phyloP scores from a whole-genome alignment of 768 basidiomycete genomes.

The Termitomyces sp. region DNA sequence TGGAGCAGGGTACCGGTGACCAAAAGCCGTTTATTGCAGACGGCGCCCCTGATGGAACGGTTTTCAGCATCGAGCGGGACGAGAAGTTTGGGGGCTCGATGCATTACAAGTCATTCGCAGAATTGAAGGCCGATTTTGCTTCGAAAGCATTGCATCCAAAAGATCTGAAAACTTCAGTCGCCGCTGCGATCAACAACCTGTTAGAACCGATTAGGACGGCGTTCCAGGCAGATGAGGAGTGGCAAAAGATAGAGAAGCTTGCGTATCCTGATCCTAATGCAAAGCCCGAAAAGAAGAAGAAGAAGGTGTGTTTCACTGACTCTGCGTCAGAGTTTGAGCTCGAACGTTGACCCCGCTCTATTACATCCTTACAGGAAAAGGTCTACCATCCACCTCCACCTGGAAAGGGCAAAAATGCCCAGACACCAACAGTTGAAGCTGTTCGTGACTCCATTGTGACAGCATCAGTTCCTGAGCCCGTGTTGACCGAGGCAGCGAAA shows the following conservation, averaged over 20 bases:
- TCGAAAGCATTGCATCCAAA: slow-evolving; percentile 79
- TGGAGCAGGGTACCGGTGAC: slow-evolving; percentile 45
- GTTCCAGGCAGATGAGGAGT: slow-evolving; percentile 75
- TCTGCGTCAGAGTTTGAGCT: background rate
- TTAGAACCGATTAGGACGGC: slow-evolving; percentile 77
- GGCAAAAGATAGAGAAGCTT: slow-evolving; percentile 66
- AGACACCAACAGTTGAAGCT: slow-evolving; percentile 8
- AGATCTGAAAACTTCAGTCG: slow-evolving; percentile 80
- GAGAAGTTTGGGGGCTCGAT: slow-evolving; percentile 77
- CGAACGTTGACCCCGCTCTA: background rate
- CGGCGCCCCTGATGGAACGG: slow-evolving; percentile 73
- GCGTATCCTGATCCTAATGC: slow-evolving; percentile 83
- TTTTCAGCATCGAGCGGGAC: slow-evolving; percentile 75
- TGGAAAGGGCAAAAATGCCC: slow-evolving; percentile 63
- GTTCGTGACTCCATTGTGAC: slow-evolving; percentile 1
- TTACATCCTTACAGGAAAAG: slow-evolving; percentile 50
- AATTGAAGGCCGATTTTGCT: slow-evolving; percentile 69
- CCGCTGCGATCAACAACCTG: slow-evolving; percentile 65
- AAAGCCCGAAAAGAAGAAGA: slow-evolving; percentile 64
- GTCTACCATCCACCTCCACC: slow-evolving; percentile 82
- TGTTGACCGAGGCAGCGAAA: background rate
- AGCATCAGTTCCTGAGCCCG: slow-evolving; percentile 7
- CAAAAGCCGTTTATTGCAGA: slow-evolving; percentile 57
- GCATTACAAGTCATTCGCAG: slow-evolving; percentile 66
- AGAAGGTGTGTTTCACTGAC: slow-evolving; percentile 26